Evolutionary conservation across 345 rosid genomes (phyloP).

Genomic region (Dipteronia sinensis): DNA sequence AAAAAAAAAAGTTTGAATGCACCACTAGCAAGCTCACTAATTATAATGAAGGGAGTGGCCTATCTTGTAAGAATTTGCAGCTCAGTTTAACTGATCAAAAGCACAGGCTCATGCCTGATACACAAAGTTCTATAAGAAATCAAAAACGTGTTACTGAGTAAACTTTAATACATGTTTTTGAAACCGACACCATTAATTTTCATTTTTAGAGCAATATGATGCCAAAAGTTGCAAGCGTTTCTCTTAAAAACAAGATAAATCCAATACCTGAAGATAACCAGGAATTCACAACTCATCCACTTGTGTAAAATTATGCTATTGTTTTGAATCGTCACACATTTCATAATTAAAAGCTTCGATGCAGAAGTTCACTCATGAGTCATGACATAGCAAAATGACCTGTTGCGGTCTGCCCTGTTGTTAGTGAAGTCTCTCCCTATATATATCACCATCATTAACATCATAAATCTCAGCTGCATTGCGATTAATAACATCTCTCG

Average conservation of each 20-base stretch:
- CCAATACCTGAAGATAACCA: not conserved
- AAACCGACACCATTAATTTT: not conserved
- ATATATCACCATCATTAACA: not conserved
- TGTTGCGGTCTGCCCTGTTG: not conserved
- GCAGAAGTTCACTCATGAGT: too few species aligned
- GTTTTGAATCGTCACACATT: too few species aligned
- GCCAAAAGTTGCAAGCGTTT: conserved; percentile 5
- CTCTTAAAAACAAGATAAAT: not conserved
- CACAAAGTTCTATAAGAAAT: not conserved
- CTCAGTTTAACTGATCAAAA: not conserved
- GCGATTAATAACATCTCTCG: not conserved
- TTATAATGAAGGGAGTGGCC: not conserved
- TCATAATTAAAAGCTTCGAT: too few species aligned
- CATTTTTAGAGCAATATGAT: not conserved
- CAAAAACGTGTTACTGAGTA: not conserved
- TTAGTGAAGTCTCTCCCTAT: not conserved
- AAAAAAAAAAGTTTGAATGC: not conserved
- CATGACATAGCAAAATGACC: too few species aligned
- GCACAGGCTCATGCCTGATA: too few species aligned
- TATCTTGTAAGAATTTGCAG: not conserved
- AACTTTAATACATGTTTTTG: not conserved
- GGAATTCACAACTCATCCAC: not conserved
- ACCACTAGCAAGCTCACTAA: not conserved
- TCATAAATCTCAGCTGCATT: not conserved
- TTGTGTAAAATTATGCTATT: too few species aligned